Conservation (phyloP, 495 filamentous ascomycete species). For the Penicillium taxi region DNA sequence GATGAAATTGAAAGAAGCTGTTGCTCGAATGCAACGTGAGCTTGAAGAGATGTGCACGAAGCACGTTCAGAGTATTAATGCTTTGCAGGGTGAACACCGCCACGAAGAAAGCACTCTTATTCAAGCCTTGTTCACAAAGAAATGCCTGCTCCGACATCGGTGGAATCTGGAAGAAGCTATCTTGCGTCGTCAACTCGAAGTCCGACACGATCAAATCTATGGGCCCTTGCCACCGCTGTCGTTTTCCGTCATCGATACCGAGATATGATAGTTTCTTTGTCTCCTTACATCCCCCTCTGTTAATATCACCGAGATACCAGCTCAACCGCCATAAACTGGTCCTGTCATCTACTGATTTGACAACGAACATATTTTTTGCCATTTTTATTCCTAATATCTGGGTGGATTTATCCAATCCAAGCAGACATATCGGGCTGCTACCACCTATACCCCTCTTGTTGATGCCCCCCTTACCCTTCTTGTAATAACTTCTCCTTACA, state of each 20-base stretch:
- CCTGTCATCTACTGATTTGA: too few species aligned
- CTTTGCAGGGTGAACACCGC: constrained; percentile 46
- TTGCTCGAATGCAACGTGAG: constrained; percentile 57
- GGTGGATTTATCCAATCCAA: too few species aligned
- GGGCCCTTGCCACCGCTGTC: constrained; percentile 39
- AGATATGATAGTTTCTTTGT: too few species aligned
- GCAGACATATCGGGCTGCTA: too few species aligned
- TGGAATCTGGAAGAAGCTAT: constrained; percentile 63
- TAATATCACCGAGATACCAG: too few species aligned
- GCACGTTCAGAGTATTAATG: constrained; percentile 43
- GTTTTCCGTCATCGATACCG: constrained; percentile 22
- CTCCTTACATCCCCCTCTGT: too few species aligned
- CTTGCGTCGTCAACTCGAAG: constrained; percentile 51
- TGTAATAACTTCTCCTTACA: constrained; percentile 23
- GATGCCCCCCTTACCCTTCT: constrained; percentile 16
- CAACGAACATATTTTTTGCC: too few species aligned
- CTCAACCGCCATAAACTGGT: too few species aligned
- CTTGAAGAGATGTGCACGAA: constrained; percentile 46
- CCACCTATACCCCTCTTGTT: constrained; percentile 5
- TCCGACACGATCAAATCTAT: constrained; percentile 39
- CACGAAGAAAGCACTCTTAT: constrained; percentile 45
- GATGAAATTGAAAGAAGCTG: constrained; percentile 56
- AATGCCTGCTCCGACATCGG: constrained; percentile 40
- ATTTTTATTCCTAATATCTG: too few species aligned
- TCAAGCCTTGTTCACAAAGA: constrained; percentile 43